Conservation (phyloP, 768 basidiomycete species). For the Solioccasus polychromus region DNA sequence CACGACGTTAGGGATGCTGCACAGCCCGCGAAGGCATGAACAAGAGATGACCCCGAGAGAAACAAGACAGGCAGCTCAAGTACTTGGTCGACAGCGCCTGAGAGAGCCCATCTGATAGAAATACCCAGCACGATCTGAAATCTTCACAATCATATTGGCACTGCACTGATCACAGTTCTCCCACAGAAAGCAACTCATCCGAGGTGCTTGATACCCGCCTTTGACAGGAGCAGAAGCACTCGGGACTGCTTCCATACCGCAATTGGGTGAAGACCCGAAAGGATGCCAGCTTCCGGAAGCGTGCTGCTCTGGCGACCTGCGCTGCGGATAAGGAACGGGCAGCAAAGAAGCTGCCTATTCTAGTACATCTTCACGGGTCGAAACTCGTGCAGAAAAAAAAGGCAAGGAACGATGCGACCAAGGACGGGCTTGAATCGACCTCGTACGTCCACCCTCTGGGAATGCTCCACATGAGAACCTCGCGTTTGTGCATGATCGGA, state of each 20-base stretch:
- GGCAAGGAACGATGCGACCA: constrained; percentile 3
- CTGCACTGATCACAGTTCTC: constrained; percentile 4
- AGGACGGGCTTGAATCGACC: constrained; percentile 3
- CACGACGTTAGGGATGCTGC: constrained; percentile 75
- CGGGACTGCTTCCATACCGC: constrained; percentile 16
- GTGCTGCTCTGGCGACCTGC: constrained; percentile 13
- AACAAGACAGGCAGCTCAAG: neutral
- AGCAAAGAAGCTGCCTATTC: constrained; percentile 17
- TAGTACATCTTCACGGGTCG: constrained; percentile 12
- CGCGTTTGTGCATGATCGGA: no score
- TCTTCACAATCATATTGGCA: constrained; percentile 11
- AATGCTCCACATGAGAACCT: no score
- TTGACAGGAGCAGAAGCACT: constrained; percentile 25
- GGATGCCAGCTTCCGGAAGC: constrained; percentile 9
- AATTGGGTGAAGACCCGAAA: constrained; percentile 6
- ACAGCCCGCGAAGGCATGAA: constrained; percentile 59
- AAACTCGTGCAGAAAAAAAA: constrained; percentile 11
- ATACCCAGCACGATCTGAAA: constrained; percentile 3
- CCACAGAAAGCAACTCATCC: constrained; percentile 4
- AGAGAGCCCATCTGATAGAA: no score
- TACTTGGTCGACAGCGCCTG: neutral
- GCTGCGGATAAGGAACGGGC: constrained; percentile 6
- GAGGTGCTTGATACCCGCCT: neutral
- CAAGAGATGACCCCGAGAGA: neutral
- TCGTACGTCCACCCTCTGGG: no score